Evolutionary conservation across 257 asterid species (phyloP).

Genomic region (Catharanthus roseus): DNA sequence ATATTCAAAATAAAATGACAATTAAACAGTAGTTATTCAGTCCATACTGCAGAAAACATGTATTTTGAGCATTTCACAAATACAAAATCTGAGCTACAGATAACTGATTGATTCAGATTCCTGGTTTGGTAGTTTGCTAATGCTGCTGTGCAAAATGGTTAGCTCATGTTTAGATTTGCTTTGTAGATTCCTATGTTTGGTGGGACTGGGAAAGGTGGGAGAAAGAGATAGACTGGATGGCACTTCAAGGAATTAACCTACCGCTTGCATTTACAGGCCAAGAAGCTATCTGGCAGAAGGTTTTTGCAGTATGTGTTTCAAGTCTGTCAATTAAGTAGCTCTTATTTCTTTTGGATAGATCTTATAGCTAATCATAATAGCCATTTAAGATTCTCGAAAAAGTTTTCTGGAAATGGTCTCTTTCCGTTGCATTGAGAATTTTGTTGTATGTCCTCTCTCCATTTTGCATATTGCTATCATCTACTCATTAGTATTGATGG

Average conservation of each 20-base stretch:
- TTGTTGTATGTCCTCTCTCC: background rate
- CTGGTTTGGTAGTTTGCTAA: slow-evolving; percentile 3
- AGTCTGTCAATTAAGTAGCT: background rate
- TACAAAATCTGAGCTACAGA: background rate
- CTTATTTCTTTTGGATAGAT: background rate
- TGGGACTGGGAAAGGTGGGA: slow-evolving; percentile 99
- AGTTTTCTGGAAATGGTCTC: background rate
- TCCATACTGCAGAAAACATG: background rate
- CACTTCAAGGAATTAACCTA: slow-evolving; percentile 87
- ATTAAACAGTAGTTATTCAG: background rate
- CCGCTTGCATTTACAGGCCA: slow-evolving; percentile 97
- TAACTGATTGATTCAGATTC: background rate
- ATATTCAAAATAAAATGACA: background rate
- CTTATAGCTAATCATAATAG: background rate
- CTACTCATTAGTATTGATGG: background rate
- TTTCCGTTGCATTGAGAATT: background rate
- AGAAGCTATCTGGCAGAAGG: slow-evolving; percentile 93
- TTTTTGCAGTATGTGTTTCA: slow-evolving; percentile 60
- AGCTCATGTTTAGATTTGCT: slow-evolving; percentile 13
- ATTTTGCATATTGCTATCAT: background rate
- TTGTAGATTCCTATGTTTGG: slow-evolving; percentile 95
- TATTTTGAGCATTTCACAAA: background rate
- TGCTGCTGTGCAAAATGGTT: slow-evolving; percentile 24
- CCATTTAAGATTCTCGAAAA: background rate
- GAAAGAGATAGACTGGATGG: slow-evolving; percentile 99